Conservation (phyloP, 331 rosid species). For the Quercus lobata region DNA sequence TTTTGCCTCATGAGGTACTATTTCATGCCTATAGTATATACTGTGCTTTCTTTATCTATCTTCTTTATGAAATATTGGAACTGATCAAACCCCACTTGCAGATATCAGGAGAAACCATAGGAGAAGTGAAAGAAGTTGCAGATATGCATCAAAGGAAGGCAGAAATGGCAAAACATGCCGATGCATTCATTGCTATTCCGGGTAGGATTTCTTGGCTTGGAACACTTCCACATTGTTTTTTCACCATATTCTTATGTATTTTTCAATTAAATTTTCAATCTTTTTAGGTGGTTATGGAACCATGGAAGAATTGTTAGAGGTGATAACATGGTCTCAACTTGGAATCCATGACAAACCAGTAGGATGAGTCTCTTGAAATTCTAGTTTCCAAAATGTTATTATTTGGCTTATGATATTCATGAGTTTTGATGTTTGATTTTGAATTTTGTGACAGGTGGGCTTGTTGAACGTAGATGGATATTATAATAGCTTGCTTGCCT, state of each 20-base stretch:
- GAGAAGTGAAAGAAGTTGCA: constrained; percentile 51
- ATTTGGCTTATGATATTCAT: neutral
- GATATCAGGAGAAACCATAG: constrained; percentile 56
- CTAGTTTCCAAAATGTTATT: neutral
- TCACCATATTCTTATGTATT: neutral
- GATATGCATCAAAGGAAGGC: constrained; percentile 68
- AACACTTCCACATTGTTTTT: neutral
- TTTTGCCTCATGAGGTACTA: constrained; percentile 55
- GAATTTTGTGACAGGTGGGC: constrained; percentile 46
- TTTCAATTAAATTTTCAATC: neutral
- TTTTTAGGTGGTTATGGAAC: constrained; percentile 69
- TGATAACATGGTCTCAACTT: constrained; percentile 66
- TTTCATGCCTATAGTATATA: constrained; percentile 6
- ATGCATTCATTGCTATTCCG: constrained; percentile 69
- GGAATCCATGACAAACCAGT: constrained; percentile 72
- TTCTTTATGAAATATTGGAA: neutral
- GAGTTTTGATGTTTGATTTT: neutral
- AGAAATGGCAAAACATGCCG: constrained; percentile 60
- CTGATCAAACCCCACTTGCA: constrained; percentile 29
- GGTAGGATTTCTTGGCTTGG: constrained; percentile 21
- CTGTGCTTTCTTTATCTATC: constrained; percentile 9
- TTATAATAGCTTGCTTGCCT: constrained; percentile 51
- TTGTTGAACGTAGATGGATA: constrained; percentile 67
- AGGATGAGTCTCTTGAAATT: constrained; percentile 9
- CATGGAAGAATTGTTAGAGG: constrained; percentile 66